Evolutionary conservation across 176 grass and related monocot species (phyloP).

Genomic region (Urochloa ruziziensis): DNA sequence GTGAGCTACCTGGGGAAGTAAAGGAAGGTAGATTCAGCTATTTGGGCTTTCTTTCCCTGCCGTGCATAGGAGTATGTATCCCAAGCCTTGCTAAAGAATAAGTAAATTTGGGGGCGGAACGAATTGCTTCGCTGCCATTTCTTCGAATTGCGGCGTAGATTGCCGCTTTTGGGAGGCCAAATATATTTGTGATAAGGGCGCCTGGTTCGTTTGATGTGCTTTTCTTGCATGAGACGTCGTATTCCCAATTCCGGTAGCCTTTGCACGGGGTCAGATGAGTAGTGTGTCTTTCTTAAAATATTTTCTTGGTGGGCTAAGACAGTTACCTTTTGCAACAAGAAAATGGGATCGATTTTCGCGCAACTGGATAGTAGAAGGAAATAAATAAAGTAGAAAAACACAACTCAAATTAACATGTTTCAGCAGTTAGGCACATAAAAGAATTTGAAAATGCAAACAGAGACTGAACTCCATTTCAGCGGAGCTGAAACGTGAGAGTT

Average conservation of each 20-base stretch:
- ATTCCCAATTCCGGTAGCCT: background rate
- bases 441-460: too few relatives aligned
- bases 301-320: too few relatives aligned
- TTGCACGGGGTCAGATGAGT: background rate
- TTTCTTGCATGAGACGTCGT: background rate
- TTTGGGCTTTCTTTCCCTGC: conserved; percentile 3
- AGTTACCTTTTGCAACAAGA: too few relatives aligned
- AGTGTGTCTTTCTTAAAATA: too few relatives aligned
- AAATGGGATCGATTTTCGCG: too few relatives aligned
- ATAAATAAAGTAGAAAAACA: too few relatives aligned
- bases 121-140: conserved; percentile 18
- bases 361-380: too few relatives aligned
- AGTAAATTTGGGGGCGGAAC: background rate
- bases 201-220: conserved; percentile 5
- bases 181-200: background rate
- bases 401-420: too few relatives aligned
- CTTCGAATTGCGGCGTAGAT: background rate
- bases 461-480: too few relatives aligned
- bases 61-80: conserved; percentile 26
- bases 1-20: conserved; percentile 15
- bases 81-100: conserved; percentile 15
- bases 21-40: conserved; percentile 23
- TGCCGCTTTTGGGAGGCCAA: background rate
- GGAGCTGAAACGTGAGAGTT: too few relatives aligned
- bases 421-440: too few relatives aligned